phyloP scores from a whole-genome alignment of 306 rosid species.

The Pyrus pyrifolia region DNA sequence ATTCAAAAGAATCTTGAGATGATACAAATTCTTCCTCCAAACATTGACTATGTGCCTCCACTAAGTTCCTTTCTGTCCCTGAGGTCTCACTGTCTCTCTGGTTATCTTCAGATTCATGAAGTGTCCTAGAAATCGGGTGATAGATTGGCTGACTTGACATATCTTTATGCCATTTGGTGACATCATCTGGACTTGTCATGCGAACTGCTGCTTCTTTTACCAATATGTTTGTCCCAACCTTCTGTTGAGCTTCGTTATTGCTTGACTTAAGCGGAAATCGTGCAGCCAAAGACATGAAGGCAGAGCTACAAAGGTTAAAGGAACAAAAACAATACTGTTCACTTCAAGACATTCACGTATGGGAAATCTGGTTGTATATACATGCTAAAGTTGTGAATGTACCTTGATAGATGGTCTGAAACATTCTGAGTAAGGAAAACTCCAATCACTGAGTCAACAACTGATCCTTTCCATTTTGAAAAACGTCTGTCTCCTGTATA shows the following conservation, averaged over 20 bases:
- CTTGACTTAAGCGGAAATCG: slow-evolving; percentile 56
- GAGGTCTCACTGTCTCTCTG: slow-evolving; percentile 26
- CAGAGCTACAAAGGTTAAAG: slow-evolving; percentile 61
- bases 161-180: slow-evolving; percentile 33
- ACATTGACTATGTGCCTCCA: slow-evolving; percentile 29
- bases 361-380: slow-evolving; percentile 1
- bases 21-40: slow-evolving; percentile 61
- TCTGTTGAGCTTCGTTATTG: slow-evolving; percentile 25
- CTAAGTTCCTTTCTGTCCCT: slow-evolving; percentile 19
- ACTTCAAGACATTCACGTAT: slow-evolving; percentile 5
- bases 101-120: slow-evolving; percentile 29
- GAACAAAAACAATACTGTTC: slow-evolving; percentile 1
- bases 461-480: slow-evolving; percentile 95
- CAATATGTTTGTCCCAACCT: slow-evolving; percentile 23
- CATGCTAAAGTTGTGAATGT: slow-evolving; percentile 14
- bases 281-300: slow-evolving; percentile 88
- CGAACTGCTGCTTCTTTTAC: slow-evolving; percentile 42
- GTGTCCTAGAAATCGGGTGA: slow-evolving; percentile 28
- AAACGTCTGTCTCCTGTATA: slow-evolving; percentile 90
- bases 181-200: slow-evolving; percentile 28
- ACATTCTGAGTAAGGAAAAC: slow-evolving; percentile 98
- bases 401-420: slow-evolving; percentile 96
- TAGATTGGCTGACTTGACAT: slow-evolving; percentile 31
- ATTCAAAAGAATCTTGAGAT: slow-evolving; percentile 72
- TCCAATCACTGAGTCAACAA: slow-evolving; percentile 87